Conservation (phyloP, 805 yeast species). For the Wickerhamiella sorbophila region DNA sequence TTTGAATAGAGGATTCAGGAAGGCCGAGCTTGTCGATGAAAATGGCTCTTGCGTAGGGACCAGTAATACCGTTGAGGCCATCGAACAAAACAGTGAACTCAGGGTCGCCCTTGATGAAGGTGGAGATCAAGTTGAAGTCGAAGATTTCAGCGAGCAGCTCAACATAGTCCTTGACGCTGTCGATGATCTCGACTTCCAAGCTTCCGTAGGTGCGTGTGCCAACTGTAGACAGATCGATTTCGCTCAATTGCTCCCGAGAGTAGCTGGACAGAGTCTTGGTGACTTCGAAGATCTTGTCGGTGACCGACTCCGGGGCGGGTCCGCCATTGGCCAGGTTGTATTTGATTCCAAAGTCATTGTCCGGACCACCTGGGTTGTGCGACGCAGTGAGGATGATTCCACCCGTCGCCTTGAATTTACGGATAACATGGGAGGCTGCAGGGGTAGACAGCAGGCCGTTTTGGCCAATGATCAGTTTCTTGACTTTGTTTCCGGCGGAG, state of each 20-base stretch:
- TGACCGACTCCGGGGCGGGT: conserved; percentile 93
- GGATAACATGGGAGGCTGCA: conserved; percentile 86
- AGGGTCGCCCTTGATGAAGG: conserved; percentile 42
- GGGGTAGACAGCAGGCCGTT: conserved; percentile 87
- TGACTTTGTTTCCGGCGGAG: conserved; percentile 84
- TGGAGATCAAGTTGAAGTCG: conserved; percentile 68
- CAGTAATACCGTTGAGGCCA: conserved; percentile 89
- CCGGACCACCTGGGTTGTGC: conserved; percentile 96
- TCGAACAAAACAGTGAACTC: conserved; percentile 72
- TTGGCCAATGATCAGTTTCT: conserved; percentile 73
- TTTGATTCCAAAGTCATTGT: conserved; percentile 85
- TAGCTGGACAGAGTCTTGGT: conserved; percentile 47
- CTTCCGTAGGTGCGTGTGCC: conserved; percentile 37
- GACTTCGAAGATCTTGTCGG: conserved; percentile 67
- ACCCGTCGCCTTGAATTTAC: conserved; percentile 61
- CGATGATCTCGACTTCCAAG: conserved; percentile 66
- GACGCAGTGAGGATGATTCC: conserved; percentile 94
- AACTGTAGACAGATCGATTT: conserved; percentile 45
- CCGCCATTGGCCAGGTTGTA: conserved; percentile 93
- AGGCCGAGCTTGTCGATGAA: conserved; percentile 77
- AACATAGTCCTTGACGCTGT: conserved; percentile 67
- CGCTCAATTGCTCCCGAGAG: conserved; percentile 42
- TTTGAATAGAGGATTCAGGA: conserved; percentile 57
- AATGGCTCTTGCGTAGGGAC: conserved; percentile 81
- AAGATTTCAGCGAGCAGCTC: conserved; percentile 69